Evolutionary conservation across 768 basidiomycete genomes (phyloP).

Genomic region (Tylopilus cervinicoccineus): DNA sequence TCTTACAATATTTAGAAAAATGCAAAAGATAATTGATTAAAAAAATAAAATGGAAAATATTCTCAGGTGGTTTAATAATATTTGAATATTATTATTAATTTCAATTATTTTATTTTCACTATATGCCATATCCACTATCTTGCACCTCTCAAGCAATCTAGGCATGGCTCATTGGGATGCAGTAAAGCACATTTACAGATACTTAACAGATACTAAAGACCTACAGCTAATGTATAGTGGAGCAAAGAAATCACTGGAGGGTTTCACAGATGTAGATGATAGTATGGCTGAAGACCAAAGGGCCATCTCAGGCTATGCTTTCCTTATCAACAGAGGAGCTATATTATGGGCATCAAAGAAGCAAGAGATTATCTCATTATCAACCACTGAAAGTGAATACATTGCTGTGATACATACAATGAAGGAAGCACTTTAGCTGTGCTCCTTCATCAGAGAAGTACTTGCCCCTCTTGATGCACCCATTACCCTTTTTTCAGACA

Average conservation of each 20-base stretch:
- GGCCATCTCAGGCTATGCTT: not conserved
- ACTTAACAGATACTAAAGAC: not conserved
- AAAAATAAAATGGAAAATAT: too few species aligned
- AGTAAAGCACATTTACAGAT: too few species aligned
- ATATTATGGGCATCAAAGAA: not conserved
- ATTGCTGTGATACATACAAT: not conserved
- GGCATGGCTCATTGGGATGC: too few species aligned
- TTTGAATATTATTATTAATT: too few species aligned
- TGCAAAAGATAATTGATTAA: too few species aligned
- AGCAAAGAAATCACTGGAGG: not conserved
- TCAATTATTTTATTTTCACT: too few species aligned
- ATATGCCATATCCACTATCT: too few species aligned
- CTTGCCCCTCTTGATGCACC: not conserved
- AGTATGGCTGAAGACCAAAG: not conserved
- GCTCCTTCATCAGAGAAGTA: not conserved
- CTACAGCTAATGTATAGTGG: not conserved
- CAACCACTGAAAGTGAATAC: not conserved
- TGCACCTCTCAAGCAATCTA: too few species aligned
- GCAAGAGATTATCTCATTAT: not conserved
- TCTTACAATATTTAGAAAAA: too few species aligned
- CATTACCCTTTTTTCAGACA: not conserved
- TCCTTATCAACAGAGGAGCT: not conserved
- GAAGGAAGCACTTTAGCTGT: not conserved
- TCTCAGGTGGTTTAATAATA: too few species aligned
- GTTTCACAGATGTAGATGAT: not conserved